phyloP scores from a whole-genome alignment of 352 stramenopile genomes.

The Phytophthora colocasiae region DNA sequence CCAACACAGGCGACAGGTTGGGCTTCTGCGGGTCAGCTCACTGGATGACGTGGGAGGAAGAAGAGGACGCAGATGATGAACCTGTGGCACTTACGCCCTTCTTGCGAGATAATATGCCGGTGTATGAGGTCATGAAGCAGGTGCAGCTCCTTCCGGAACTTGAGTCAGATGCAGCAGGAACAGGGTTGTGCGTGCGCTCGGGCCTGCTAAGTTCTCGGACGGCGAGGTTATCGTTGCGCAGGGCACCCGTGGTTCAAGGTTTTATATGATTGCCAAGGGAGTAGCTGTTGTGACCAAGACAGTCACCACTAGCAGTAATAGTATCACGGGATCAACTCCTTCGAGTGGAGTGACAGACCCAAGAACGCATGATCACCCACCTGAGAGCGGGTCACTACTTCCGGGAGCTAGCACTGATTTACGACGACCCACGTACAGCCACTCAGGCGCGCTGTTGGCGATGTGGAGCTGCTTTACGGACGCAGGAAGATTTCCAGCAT shows the following conservation, averaged over 20 bases:
- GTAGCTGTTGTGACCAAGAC: slow-evolving; percentile 89
- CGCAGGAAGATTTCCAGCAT: slow-evolving; percentile 88
- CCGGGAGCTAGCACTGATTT: slow-evolving; percentile 92
- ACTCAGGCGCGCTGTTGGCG: slow-evolving; percentile 75
- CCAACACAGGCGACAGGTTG: slow-evolving; percentile 67
- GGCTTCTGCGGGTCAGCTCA: slow-evolving; percentile 71
- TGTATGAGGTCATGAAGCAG: slow-evolving; percentile 91
- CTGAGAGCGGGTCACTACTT: slow-evolving; percentile 93
- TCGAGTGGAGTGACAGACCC: slow-evolving; percentile 46
- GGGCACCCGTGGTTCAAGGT: slow-evolving; percentile 81
- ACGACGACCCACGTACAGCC: slow-evolving; percentile 89
- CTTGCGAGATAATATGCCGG: slow-evolving; percentile 83
- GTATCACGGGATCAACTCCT: slow-evolving; percentile 38
- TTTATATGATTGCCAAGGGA: slow-evolving; percentile 93
- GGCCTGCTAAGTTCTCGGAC: slow-evolving; percentile 86
- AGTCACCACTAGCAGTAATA: slow-evolving; percentile 40
- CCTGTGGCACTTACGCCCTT: slow-evolving; percentile 75
- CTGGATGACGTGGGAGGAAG: slow-evolving; percentile 70
- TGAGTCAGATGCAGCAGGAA: slow-evolving; percentile 89
- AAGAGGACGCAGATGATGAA: slow-evolving; percentile 74
- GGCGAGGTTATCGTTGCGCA: slow-evolving; percentile 89
- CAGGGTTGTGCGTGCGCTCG: slow-evolving; percentile 86
- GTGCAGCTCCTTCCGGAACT: slow-evolving; percentile 88
- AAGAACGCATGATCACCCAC: slow-evolving; percentile 90
- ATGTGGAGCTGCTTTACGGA: slow-evolving; percentile 88